Evolutionary conservation across 768 basidiomycete genomes (phyloP).

Genomic region (Lactarius deliciosus): DNA sequence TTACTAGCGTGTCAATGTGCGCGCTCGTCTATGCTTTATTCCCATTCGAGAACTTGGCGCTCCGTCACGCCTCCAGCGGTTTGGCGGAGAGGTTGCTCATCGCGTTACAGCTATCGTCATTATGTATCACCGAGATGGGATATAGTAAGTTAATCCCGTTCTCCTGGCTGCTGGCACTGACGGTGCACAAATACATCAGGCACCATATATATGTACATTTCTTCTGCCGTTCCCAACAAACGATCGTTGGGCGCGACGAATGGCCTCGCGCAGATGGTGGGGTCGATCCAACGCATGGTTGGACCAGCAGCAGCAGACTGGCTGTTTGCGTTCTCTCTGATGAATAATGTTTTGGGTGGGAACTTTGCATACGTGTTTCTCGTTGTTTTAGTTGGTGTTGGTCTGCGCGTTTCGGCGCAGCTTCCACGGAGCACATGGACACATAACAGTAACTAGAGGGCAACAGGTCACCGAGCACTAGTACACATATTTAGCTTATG

Average conservation of each 20-base stretch:
- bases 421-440: not conserved
- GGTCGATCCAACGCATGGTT: slow-evolving; percentile 41
- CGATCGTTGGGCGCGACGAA: slow-evolving; percentile 67
- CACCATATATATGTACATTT: slow-evolving; percentile 66
- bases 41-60: slow-evolving; percentile 27
- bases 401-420: not conserved
- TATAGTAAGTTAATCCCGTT: not conserved
- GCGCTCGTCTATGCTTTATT: slow-evolving; percentile 33
- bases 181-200: slow-evolving; percentile 39
- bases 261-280: slow-evolving; percentile 45
- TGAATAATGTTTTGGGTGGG: slow-evolving; percentile 29
- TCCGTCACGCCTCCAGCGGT: not conserved
- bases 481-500: no score
- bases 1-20: slow-evolving; percentile 31
- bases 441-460: not conserved
- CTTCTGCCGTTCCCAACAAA: slow-evolving; percentile 59
- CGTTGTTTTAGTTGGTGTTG: not conserved
- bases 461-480: no score
- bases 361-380: slow-evolving; percentile 2
- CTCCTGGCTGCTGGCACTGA: not conserved
- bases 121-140: not conserved
- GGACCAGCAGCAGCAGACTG: slow-evolving; percentile 60
- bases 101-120: not conserved
- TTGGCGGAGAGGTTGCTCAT: not conserved
- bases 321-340: slow-evolving; percentile 62